Percentiles rank a stretch among this genome's conserved stretches.
phyloP scores from a whole-genome alignment of 768 basidiomycete species.

The Lepiota venenata region DNA sequence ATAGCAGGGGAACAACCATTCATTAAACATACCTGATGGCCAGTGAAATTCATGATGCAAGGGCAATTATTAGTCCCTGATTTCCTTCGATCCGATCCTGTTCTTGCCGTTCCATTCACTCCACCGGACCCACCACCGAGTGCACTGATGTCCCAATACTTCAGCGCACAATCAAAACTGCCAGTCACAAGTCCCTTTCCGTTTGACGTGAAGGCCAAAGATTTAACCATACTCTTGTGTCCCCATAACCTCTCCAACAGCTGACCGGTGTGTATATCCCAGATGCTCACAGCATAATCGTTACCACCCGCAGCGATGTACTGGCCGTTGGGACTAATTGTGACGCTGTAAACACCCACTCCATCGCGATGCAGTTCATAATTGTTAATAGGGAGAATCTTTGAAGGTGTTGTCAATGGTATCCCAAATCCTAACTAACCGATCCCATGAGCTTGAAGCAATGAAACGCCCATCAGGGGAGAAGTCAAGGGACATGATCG shows the following conservation, averaged over 20 bases:
- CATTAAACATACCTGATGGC: slow-evolving; percentile 64
- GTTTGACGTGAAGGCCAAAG: slow-evolving; percentile 89
- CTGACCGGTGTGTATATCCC: slow-evolving; percentile 62
- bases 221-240: slow-evolving; percentile 79
- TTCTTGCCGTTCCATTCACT: neutral
- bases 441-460: slow-evolving; percentile 81
- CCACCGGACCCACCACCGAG: slow-evolving; percentile 59
- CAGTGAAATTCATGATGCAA: slow-evolving; percentile 76
- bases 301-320: slow-evolving; percentile 61
- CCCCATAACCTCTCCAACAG: slow-evolving; percentile 70
- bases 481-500: slow-evolving; percentile 90
- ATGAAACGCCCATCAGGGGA: slow-evolving; percentile 76
- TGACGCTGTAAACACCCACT: slow-evolving; percentile 66
- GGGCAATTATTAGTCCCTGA: slow-evolving; percentile 30
- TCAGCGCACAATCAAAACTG: slow-evolving; percentile 79
- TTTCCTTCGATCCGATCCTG: slow-evolving; percentile 59
- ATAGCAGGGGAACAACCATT: slow-evolving; percentile 31
- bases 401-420: slow-evolving; percentile 25
- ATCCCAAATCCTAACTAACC: slow-evolving; percentile 39
- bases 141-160: slow-evolving; percentile 80
- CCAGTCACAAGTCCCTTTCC: slow-evolving; percentile 87
- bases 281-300: slow-evolving; percentile 70
- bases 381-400: slow-evolving; percentile 37
- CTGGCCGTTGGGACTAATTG: slow-evolving; percentile 69
- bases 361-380: too few relatives aligned